phyloP scores from a whole-genome alignment of 495 filamentous ascomycete genomes.

The Friedmanniomyces endolithicus region DNA sequence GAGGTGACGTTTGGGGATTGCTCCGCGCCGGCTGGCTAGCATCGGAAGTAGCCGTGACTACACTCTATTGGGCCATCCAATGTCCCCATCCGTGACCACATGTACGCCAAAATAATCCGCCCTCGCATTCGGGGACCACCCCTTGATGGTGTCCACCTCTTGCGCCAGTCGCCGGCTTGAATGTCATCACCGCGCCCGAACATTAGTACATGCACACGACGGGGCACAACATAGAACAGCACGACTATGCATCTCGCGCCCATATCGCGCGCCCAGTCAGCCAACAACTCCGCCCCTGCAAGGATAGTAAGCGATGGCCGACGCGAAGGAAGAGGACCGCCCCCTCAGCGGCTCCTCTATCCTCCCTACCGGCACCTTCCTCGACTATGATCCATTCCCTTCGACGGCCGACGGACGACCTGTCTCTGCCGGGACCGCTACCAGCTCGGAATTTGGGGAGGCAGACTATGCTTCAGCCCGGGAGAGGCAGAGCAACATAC shows the following conservation, averaged over 20 bases:
- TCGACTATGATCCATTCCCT: conserved; percentile 17
- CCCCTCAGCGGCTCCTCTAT: neutral
- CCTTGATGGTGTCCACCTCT: too few relatives aligned
- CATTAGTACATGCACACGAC: neutral
- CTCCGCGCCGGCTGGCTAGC: too few relatives aligned
- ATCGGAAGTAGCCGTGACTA: too few relatives aligned
- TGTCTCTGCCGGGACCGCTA: conserved; percentile 35
- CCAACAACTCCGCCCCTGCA: neutral
- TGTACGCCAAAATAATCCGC: too few relatives aligned
- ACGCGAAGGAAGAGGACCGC: neutral
- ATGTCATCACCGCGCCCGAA: neutral
- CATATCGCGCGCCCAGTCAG: neutral
- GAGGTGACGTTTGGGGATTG: too few relatives aligned
- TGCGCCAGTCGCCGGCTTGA: neutral
- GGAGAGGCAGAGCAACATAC: conserved; percentile 14
- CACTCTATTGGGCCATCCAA: too few relatives aligned
- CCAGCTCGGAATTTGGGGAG: conserved; percentile 38
- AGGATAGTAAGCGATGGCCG: neutral
- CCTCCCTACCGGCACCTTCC: conserved; percentile 13
- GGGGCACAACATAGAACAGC: neutral
- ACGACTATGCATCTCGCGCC: neutral
- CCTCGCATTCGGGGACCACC: too few relatives aligned
- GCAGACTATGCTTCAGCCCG: conserved; percentile 18
- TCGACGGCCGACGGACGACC: conserved; percentile 4
- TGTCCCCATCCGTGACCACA: too few relatives aligned